phyloP scores from a whole-genome alignment of 768 basidiomycete genomes.

The Psilocybe cubensis region DNA sequence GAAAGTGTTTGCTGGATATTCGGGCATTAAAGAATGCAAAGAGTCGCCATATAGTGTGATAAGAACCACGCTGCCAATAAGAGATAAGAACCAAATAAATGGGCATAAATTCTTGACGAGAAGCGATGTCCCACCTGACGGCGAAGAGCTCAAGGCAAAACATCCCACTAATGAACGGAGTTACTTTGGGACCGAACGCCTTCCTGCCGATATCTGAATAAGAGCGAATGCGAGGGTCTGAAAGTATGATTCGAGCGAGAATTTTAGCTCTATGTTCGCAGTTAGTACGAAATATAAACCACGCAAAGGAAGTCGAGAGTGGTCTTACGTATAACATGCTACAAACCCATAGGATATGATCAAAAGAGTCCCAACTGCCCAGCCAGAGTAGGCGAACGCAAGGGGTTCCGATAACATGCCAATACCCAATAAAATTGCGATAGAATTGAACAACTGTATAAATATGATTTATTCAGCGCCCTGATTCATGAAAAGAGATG shows the following conservation, averaged over 20 bases:
- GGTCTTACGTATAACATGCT: slow-evolving; percentile 86
- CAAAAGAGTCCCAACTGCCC: slow-evolving; percentile 76
- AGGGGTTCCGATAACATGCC: slow-evolving; percentile 90
- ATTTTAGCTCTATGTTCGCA: slow-evolving; percentile 72
- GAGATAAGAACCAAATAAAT: background rate
- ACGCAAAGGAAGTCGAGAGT: background rate
- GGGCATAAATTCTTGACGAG: background rate
- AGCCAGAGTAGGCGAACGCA: slow-evolving; percentile 91
- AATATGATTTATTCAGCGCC: background rate
- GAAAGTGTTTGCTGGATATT: slow-evolving; percentile 68
- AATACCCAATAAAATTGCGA: slow-evolving; percentile 84
- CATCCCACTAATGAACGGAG: slow-evolving; percentile 64
- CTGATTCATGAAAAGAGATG: background rate
- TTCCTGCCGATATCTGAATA: slow-evolving; percentile 91
- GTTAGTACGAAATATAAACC: background rate
- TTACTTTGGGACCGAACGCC: slow-evolving; percentile 81
- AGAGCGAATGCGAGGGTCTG: slow-evolving; percentile 71
- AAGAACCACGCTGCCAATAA: slow-evolving; percentile 68
- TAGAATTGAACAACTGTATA: slow-evolving; percentile 78
- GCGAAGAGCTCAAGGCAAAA: slow-evolving; percentile 91
- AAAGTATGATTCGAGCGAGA: slow-evolving; percentile 73
- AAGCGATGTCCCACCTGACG: slow-evolving; percentile 55
- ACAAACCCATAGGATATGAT: slow-evolving; percentile 78
- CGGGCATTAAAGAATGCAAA: slow-evolving; percentile 71
- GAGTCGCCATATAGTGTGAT: slow-evolving; percentile 91